phyloP scores from a whole-genome alignment of 2,329 filamentous ascomycete species.

The Penicillium oxalicum region DNA sequence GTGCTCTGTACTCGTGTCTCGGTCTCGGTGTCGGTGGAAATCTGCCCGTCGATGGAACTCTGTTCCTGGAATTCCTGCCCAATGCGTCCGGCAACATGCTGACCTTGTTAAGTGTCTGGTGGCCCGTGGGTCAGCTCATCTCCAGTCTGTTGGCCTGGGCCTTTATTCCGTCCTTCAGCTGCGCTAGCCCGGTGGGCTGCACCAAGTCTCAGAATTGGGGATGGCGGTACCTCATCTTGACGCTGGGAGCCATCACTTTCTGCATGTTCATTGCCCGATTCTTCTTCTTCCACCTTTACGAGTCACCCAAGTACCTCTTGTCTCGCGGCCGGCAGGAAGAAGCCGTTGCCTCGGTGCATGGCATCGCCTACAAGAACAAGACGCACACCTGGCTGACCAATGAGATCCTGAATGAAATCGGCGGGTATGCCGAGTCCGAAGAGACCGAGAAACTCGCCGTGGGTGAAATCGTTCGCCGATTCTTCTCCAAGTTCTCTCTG shows the following conservation, averaged over 20 bases:
- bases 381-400: constrained; percentile 68
- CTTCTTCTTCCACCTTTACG: constrained; percentile 73
- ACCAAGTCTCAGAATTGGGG: constrained; percentile 55
- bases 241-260: constrained; percentile 67
- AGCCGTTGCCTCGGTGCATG: constrained; percentile 72
- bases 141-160: constrained; percentile 50
- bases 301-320: constrained; percentile 79
- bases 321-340: constrained; percentile 68
- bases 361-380: constrained; percentile 65
- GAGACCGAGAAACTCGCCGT: constrained; percentile 38
- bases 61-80: constrained; percentile 78
- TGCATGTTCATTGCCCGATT: constrained; percentile 73
- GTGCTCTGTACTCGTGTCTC: constrained; percentile 54
- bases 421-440: constrained; percentile 41
- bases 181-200: constrained; percentile 37
- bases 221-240: constrained; percentile 69
- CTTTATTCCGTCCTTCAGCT: constrained; percentile 64
- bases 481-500: constrained; percentile 59
- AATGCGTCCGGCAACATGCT: constrained; percentile 63
- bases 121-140: constrained; percentile 73
- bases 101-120: constrained; percentile 76
- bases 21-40: constrained; percentile 69
- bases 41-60: constrained; percentile 68
- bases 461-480: constrained; percentile 50
- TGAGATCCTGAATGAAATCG: constrained; percentile 54